Percentiles rank a stretch among this genome's conserved stretches.
These are phyloP conservation scores for Tarenaya hassleriana DNA, from an alignment of 345 rosid genomes.

Conservation along the genomic window DNA sequence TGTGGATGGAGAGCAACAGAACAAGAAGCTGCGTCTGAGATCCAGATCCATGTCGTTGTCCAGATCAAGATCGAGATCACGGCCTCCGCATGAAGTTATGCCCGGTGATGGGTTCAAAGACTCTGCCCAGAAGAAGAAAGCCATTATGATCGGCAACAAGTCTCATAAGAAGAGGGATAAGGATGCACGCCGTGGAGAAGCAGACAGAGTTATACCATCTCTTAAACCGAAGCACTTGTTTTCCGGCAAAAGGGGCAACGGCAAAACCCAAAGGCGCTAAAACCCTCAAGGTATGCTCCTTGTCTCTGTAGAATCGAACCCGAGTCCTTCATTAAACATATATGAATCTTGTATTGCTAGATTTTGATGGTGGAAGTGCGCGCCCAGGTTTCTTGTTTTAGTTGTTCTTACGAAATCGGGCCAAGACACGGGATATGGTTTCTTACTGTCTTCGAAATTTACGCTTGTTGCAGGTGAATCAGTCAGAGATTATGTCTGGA, in stretches of 20 bases:
- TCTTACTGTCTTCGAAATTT: too few species aligned
- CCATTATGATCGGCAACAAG: constrained; percentile 40
- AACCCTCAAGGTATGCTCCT: constrained; percentile 13
- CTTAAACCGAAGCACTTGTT: constrained; percentile 59
- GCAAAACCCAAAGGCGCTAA: constrained; percentile 66
- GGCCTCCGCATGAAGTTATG: constrained; percentile 55
- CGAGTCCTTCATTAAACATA: too few species aligned
- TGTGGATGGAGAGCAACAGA: constrained; percentile 47
- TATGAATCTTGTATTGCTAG: too few species aligned
- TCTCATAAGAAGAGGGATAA: constrained; percentile 73
- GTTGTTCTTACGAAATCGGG: too few species aligned
- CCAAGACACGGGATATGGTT: too few species aligned
- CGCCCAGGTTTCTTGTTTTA: too few species aligned
- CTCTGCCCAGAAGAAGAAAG: constrained; percentile 54
- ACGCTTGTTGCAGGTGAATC: too few species aligned
- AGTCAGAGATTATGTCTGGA: too few species aligned
- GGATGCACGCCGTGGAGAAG: constrained; percentile 79
- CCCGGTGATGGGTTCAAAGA: constrained; percentile 94
- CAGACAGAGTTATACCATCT: constrained; percentile 64
- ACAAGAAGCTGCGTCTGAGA: constrained; percentile 48
- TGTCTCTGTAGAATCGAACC: too few species aligned
- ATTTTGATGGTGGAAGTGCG: too few species aligned
- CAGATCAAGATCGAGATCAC: constrained; percentile 36
- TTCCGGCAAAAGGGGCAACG: constrained; percentile 70
- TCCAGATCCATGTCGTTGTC: too few species aligned